Base-by-base conservation (phyloP, 176 grass and related monocot species). In the Avena sativa region DNA sequence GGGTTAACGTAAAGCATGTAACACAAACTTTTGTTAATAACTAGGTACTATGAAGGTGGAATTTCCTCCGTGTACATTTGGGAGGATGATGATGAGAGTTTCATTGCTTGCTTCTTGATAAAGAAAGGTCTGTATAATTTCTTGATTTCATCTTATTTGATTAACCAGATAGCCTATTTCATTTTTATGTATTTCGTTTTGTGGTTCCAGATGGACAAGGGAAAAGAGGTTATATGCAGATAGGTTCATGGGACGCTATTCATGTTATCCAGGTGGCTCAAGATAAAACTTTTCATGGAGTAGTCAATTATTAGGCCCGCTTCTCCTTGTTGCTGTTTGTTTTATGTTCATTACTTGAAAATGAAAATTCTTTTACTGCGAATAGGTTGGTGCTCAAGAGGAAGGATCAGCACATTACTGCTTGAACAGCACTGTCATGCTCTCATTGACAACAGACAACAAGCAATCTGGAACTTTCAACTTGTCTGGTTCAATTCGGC, bases 31-130 rank as follows among this genome's bases (percentile, higher is more conserved):
- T 69, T 47, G 60, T 81, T 84, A 56, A 81, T 67, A 79, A 62
- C 62, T 93, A 99, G 97, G 91, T 99, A 99, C 67, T 99, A 99
- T 79, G 97, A 99, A 93, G 97, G 97, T 83, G 94, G 94, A 40
- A 92, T 99, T 57, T 94, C 97, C 74, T 99, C 94, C 57, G 97
- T 99, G 74, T 99, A 99, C 80, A 83, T 99, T 50, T 99, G 94
- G 94, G 94, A 99, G 70, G 87, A 93, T 88, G 94, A 99, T 73
- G 89, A 91, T 7, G 70, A 94, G 77, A 86, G 94, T 62, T 94
- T 99, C 75, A 92, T 97, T 23, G 92, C 92, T 26, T 99, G 97
- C 86, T 99, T 99, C 91, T 93, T 99, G 83, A 94, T 94, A 89
- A 99, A 99, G 90, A 99, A 99, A 94, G 92, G 97, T 97, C 38